These are phyloP conservation scores for Coniochaeta sp. DNA, from an alignment of 2,329 filamentous ascomycete genomes.

Conservation along the genomic window DNA sequence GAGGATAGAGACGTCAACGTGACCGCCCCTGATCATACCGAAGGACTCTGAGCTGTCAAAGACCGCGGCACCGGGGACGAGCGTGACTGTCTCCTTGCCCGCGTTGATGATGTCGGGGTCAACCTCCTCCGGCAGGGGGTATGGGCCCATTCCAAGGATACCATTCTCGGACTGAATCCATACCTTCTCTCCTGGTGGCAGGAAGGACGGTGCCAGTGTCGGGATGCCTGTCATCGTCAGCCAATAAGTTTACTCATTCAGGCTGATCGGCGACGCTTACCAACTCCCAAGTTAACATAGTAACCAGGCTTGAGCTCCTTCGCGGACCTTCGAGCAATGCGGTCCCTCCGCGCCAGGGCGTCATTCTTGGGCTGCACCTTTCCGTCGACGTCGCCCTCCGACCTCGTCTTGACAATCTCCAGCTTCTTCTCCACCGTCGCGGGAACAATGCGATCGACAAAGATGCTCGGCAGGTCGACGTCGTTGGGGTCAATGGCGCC, in stretches of 20 bases:
- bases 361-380: constrained; percentile 29
- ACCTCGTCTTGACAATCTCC: constrained; percentile 57
- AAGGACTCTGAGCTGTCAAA: constrained; percentile 81
- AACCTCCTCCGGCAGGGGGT: constrained; percentile 63
- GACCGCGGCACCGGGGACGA: constrained; percentile 66
- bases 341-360: constrained; percentile 50
- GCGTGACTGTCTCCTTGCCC: constrained; percentile 79
- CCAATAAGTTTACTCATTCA: neutral
- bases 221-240: constrained; percentile 52
- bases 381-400: constrained; percentile 25
- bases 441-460: constrained; percentile 72
- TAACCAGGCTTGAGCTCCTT: constrained; percentile 74
- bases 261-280: constrained; percentile 9
- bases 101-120: constrained; percentile 80
- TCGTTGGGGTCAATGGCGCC: constrained; percentile 67
- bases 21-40: constrained; percentile 78
- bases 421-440: constrained; percentile 64
- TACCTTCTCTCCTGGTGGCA: constrained; percentile 61
- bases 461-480: constrained; percentile 76
- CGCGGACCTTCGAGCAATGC: constrained; percentile 70
- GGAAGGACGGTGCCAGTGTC: constrained; percentile 72
- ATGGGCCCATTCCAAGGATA: constrained; percentile 74
- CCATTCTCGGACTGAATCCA: constrained; percentile 86
- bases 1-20: constrained; percentile 77
- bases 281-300: constrained; percentile 75